phyloP scores from a whole-genome alignment of 75 land plant genomes.

The Ceratopteris richardii region DNA sequence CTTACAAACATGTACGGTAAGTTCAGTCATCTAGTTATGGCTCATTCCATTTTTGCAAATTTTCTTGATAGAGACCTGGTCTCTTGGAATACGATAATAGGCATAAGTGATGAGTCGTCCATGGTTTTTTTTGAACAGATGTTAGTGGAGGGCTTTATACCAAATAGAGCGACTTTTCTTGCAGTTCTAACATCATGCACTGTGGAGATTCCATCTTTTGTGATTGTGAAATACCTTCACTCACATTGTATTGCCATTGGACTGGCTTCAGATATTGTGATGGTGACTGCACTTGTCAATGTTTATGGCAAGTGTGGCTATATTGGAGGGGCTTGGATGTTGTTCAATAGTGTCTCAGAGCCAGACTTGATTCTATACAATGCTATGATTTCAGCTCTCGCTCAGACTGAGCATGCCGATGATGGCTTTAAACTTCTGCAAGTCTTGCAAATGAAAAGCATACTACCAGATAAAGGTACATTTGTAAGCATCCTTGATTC shows the following conservation, averaged over 20 bases:
- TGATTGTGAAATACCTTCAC: background rate
- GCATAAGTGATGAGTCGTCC: conserved; percentile 18
- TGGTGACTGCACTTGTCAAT: background rate
- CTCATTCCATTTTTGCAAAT: conserved; percentile 15
- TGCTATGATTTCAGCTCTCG: background rate
- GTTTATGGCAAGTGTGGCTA: background rate
- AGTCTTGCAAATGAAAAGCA: background rate
- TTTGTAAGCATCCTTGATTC: conserved; percentile 1
- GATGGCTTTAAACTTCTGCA: background rate
- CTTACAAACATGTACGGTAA: conserved; percentile 24
- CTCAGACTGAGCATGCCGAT: background rate
- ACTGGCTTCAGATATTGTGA: background rate
- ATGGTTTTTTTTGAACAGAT: conserved; percentile 27
- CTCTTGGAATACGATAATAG: conserved; percentile 21
- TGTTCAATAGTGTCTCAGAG: background rate
- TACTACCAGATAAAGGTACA: background rate
- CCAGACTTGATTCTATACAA: background rate
- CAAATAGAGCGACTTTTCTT: conserved; percentile 35
- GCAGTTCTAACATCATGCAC: conserved; percentile 21
- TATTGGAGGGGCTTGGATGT: background rate
- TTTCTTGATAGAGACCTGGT: conserved; percentile 9
- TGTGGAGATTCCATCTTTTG: background rate
- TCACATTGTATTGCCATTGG: background rate
- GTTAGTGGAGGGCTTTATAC: conserved; percentile 28
- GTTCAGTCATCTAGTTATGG: conserved; percentile 16